phyloP scores from a whole-genome alignment of 2,329 filamentous ascomycete genomes.

The Fusarium mundagurra region DNA sequence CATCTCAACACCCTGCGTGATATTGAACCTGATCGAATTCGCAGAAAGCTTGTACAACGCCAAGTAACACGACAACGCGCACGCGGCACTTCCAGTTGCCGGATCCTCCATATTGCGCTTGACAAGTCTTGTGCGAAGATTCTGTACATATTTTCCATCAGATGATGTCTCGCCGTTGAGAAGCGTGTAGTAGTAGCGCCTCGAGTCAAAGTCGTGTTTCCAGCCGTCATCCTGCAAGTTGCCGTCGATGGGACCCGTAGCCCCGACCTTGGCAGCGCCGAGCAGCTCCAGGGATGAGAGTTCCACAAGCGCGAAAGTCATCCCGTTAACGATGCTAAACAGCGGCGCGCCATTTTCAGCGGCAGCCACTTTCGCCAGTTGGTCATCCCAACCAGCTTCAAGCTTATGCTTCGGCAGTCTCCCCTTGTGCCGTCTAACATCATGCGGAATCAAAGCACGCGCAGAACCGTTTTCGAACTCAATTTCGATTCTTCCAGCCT shows the following conservation, averaged over 20 bases:
- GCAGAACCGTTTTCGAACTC: constrained; percentile 54
- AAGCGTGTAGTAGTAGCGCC: constrained; percentile 67
- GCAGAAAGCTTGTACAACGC: constrained; percentile 49
- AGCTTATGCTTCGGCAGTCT: constrained; percentile 45
- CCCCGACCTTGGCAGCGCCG: constrained; percentile 49
- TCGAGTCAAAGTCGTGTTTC: constrained; percentile 59
- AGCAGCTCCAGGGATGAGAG: constrained; percentile 70
- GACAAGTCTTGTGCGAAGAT: constrained; percentile 69
- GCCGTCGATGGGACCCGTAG: constrained; percentile 45
- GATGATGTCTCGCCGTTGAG: constrained; percentile 37
- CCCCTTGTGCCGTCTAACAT: constrained; percentile 67
- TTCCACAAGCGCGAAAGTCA: constrained; percentile 74
- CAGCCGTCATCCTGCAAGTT: constrained; percentile 61
- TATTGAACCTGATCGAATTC: constrained; percentile 52
- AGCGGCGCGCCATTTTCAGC: constrained; percentile 55
- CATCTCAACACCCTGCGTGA: constrained; percentile 75
- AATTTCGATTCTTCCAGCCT: constrained; percentile 65
- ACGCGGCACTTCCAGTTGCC: constrained; percentile 70
- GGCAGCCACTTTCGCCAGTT: constrained; percentile 29
- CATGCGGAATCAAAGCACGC: constrained; percentile 71
- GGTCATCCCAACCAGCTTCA: constrained; percentile 28
- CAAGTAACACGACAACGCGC: constrained; percentile 65
- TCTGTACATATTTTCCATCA: constrained; percentile 37
- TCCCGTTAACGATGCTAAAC: constrained; percentile 74
- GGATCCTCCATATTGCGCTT: constrained; percentile 62